A percentile compares a stretch with the other conserved stretches of the same genome.
Evolutionary conservation across 2,329 filamentous ascomycete genomes (phyloP).

Genomic region (Penicillium oxalicum): DNA sequence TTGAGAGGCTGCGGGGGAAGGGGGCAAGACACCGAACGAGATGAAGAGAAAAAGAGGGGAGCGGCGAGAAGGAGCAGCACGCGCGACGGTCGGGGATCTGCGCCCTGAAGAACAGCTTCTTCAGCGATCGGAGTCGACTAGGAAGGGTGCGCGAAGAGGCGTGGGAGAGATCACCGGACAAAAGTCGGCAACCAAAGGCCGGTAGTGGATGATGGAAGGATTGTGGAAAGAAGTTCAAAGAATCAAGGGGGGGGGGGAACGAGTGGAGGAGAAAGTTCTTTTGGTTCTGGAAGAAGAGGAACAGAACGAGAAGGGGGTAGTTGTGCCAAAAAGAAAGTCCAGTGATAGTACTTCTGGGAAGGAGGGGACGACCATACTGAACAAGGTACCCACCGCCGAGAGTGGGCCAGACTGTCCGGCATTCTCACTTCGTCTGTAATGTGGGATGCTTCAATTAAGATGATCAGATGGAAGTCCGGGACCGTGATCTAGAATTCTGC

Average conservation of each 20-base stretch:
- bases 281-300: background rate
- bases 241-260: too few species aligned
- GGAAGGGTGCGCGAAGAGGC: too few species aligned
- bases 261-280: too few species aligned
- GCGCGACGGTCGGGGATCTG: constrained; percentile 1
- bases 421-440: background rate
- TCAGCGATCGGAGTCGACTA: background rate
- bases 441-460: too few species aligned
- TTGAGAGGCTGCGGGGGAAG: constrained; percentile 14
- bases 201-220: background rate
- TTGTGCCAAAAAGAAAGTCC: background rate
- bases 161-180: too few species aligned
- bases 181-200: background rate
- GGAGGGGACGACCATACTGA: too few species aligned
- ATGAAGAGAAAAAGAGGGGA: constrained; percentile 4
- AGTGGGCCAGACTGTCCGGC: background rate
- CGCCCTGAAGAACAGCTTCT: background rate
- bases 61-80: background rate
- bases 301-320: background rate
- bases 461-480: too few species aligned
- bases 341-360: too few species aligned
- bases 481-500: too few species aligned
- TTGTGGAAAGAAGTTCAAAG: too few species aligned
- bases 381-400: too few species aligned
- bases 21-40: constrained; percentile 2